Conservation (phyloP, 2,329 filamentous ascomycete genomes). For the Arthroderma uncinatum region DNA sequence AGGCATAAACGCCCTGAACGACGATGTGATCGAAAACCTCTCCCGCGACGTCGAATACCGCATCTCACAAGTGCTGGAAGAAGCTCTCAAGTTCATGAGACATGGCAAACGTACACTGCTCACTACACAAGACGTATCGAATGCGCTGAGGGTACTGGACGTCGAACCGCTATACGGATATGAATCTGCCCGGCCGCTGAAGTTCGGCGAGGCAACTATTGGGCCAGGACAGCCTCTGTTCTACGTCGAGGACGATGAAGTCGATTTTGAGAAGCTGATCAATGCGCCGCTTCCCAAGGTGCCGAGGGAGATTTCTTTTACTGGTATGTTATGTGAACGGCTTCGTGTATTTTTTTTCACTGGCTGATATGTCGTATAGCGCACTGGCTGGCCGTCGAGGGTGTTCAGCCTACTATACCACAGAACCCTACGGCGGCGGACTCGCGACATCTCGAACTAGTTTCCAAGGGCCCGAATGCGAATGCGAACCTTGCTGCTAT, state of each 20-base stretch:
- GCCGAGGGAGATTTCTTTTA: slow-evolving; percentile 83
- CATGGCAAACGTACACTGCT: slow-evolving; percentile 75
- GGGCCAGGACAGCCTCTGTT: slow-evolving; percentile 90
- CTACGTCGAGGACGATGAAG: slow-evolving; percentile 96
- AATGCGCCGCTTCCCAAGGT: slow-evolving; percentile 93
- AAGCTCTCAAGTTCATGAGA: slow-evolving; percentile 93
- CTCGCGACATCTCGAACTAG: slow-evolving; percentile 68
- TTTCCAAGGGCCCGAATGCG: slow-evolving; percentile 80
- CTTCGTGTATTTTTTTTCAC: background rate
- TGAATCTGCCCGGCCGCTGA: slow-evolving; percentile 76
- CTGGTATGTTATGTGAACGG: slow-evolving; percentile 46
- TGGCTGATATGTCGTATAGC: slow-evolving; percentile 40
- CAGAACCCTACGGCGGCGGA: slow-evolving; percentile 88
- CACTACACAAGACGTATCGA: slow-evolving; percentile 77
- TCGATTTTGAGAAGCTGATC: slow-evolving; percentile 97
- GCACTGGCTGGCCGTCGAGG: slow-evolving; percentile 96
- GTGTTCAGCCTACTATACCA: slow-evolving; percentile 89
- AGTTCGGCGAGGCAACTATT: slow-evolving; percentile 86
- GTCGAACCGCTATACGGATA: slow-evolving; percentile 95
- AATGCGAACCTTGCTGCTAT: slow-evolving; percentile 76
- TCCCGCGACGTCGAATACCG: slow-evolving; percentile 94
- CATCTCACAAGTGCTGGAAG: slow-evolving; percentile 82
- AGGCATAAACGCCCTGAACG: slow-evolving; percentile 67
- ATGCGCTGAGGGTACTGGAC: slow-evolving; percentile 74
- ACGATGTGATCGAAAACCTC: slow-evolving; percentile 77